phyloP scores from a whole-genome alignment of 108 stramenopile genomes.

The Cyclotella atomus region DNA sequence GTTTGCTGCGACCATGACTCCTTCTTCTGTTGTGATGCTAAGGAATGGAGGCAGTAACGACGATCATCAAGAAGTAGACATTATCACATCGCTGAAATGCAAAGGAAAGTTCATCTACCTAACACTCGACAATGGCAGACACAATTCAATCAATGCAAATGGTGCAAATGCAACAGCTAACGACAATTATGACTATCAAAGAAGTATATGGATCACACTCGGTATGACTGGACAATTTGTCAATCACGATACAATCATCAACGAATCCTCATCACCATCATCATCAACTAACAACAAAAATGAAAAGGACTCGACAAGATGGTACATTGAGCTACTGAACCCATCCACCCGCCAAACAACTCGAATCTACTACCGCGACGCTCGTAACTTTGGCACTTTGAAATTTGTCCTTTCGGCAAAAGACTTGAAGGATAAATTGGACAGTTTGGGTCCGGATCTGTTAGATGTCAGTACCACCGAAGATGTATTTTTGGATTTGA shows the following conservation, averaged over 20 bases:
- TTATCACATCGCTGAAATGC: constrained; percentile 68
- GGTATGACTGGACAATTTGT: constrained; percentile 88
- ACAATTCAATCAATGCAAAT: neutral
- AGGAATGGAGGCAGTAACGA: constrained; percentile 1
- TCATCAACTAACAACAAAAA: too few species aligned
- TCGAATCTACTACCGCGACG: constrained; percentile 64
- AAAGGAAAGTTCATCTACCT: constrained; percentile 91
- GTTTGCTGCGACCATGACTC: constrained; percentile 81
- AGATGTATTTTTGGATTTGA: constrained; percentile 56
- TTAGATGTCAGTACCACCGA: constrained; percentile 61
- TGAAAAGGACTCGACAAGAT: constrained; percentile 52
- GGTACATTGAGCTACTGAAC: constrained; percentile 70
- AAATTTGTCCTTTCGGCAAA: constrained; percentile 63
- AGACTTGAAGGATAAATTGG: constrained; percentile 70
- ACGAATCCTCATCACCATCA: too few species aligned
- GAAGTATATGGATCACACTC: constrained; percentile 86
- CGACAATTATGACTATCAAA: constrained; percentile 74
- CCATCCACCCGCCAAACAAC: neutral
- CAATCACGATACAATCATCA: constrained; percentile 25
- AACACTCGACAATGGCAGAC: constrained; percentile 59
- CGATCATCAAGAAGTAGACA: constrained; percentile 46
- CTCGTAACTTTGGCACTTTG: constrained; percentile 86
- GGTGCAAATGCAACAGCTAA: constrained; percentile 8
- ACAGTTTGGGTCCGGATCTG: constrained; percentile 76
- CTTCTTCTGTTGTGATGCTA: too few species aligned